Evolutionary conservation across 2,329 filamentous ascomycete genomes (phyloP).

Genomic region (Epicoccum sorghinum): DNA sequence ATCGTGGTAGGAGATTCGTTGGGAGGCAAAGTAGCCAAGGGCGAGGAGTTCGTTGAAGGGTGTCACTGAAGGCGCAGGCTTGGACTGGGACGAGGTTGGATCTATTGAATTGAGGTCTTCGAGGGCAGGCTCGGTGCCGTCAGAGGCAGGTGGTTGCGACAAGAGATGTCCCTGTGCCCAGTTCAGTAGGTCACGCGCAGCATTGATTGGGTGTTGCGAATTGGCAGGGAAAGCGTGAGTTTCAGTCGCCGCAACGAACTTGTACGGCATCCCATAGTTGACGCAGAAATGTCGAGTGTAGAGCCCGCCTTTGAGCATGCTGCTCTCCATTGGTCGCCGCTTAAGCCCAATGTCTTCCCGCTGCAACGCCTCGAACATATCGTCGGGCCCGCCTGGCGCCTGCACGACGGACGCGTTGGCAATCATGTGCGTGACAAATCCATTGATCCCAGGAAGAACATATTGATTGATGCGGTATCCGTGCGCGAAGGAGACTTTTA

Average conservation of each 20-base stretch:
- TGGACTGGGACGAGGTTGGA: no score
- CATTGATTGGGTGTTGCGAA: constrained; percentile 53
- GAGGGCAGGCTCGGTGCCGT: neutral
- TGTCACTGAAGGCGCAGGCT: no score
- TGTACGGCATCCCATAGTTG: constrained; percentile 70
- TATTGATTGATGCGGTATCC: constrained; percentile 55
- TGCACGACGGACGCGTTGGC: constrained; percentile 61
- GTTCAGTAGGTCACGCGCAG: constrained; percentile 59
- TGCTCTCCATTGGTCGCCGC: constrained; percentile 20
- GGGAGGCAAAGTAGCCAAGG: constrained; percentile 66
- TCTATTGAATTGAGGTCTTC: no score
- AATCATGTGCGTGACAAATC: constrained; percentile 61
- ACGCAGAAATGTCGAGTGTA: constrained; percentile 60
- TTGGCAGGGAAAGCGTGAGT: constrained; percentile 32
- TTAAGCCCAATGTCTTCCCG: constrained; percentile 46
- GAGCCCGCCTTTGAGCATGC: constrained; percentile 50
- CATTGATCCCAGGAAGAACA: constrained; percentile 53
- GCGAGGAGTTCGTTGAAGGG: constrained; percentile 69
- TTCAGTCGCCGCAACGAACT: constrained; percentile 64
- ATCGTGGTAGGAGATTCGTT: constrained; percentile 68
- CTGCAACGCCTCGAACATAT: constrained; percentile 62
- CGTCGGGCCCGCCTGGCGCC: constrained; percentile 63
- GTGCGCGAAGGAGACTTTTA: constrained; percentile 41
- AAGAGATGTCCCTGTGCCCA: constrained; percentile 60
- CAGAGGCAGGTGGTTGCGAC: constrained; percentile 8